A percentile compares a stretch with the other conserved stretches of the same genome.
Evolutionary conservation across 768 basidiomycete species (phyloP).

Genomic region (Rhodotorula taiwanensis): DNA sequence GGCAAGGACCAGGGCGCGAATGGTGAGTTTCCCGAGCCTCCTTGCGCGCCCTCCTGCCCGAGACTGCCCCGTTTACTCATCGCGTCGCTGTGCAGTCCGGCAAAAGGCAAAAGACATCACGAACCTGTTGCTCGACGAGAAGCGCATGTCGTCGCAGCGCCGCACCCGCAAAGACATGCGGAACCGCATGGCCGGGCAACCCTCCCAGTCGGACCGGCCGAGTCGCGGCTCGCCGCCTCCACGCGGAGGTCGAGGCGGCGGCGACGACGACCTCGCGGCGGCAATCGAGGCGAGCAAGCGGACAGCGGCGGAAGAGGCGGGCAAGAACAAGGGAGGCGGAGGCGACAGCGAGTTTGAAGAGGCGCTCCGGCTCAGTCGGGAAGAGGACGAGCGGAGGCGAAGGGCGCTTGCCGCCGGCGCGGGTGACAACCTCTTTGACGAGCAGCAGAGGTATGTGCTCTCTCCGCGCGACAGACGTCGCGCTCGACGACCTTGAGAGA

Average conservation of each 20-base stretch:
- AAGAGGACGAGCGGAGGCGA: conserved; percentile 75
- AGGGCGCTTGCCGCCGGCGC: conserved; percentile 68
- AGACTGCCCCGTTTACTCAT: neutral
- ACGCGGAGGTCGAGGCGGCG: conserved; percentile 41
- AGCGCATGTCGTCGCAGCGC: conserved; percentile 76
- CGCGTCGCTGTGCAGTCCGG: conserved; percentile 51
- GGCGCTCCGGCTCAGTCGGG: conserved; percentile 77
- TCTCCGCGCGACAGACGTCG: no score
- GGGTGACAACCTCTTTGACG: conserved; percentile 72
- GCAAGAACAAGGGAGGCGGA: conserved; percentile 47
- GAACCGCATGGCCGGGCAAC: conserved; percentile 67
- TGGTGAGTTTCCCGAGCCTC: conserved; percentile 37
- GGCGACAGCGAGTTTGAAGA: conserved; percentile 70
- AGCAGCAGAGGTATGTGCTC: conserved; percentile 55
- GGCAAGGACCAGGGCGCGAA: conserved; percentile 98
- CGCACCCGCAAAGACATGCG: conserved; percentile 80
- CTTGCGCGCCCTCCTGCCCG: neutral
- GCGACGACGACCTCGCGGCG: conserved; percentile 73
- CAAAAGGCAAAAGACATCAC: conserved; percentile 98
- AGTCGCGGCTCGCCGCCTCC: conserved; percentile 8
- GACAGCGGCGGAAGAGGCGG: conserved; percentile 62
- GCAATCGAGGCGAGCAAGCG: conserved; percentile 89
- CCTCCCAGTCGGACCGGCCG: conserved; percentile 42
- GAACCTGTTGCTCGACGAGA: conserved; percentile 78
- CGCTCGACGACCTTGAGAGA: no score